Evolutionary conservation across 352 stramenopile species (phyloP).

Genomic region (Globisporangium paddicum): DNA sequence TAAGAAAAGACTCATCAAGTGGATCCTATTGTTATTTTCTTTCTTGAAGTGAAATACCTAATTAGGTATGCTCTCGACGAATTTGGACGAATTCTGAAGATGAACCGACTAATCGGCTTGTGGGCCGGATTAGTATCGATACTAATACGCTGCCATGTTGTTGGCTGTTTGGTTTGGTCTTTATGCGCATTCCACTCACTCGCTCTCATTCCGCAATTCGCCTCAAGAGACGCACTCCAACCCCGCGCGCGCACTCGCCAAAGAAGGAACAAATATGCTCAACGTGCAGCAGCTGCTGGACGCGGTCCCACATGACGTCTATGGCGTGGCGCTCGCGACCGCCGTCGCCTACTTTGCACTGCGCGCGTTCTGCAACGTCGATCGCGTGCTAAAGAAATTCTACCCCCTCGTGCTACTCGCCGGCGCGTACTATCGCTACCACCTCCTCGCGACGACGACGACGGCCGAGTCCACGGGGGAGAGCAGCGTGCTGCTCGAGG

Average conservation of each 20-base stretch:
- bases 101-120: neutral
- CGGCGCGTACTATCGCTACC: conserved; percentile 51
- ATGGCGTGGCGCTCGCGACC: conserved; percentile 27
- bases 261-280: conserved; percentile 17
- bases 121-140: conserved; percentile 6
- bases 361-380: conserved; percentile 61
- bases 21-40: too few species aligned
- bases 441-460: conserved; percentile 1
- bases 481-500: conserved; percentile 14
- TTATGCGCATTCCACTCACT: neutral
- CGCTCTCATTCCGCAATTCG: conserved; percentile 8
- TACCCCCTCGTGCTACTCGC: conserved; percentile 49
- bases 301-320: conserved; percentile 25
- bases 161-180: neutral
- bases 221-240: conserved; percentile 2
- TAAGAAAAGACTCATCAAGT: too few species aligned
- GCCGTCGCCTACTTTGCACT: conserved; percentile 58
- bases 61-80: too few species aligned
- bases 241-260: neutral
- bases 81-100: too few species aligned
- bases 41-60: too few species aligned
- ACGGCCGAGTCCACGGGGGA: neutral
- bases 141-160: neutral
- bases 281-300: conserved; percentile 23
- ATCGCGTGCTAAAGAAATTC: conserved; percentile 50